Conservation (phyloP, 768 basidiomycete species). For the Hortiboletus flavorubellus region DNA sequence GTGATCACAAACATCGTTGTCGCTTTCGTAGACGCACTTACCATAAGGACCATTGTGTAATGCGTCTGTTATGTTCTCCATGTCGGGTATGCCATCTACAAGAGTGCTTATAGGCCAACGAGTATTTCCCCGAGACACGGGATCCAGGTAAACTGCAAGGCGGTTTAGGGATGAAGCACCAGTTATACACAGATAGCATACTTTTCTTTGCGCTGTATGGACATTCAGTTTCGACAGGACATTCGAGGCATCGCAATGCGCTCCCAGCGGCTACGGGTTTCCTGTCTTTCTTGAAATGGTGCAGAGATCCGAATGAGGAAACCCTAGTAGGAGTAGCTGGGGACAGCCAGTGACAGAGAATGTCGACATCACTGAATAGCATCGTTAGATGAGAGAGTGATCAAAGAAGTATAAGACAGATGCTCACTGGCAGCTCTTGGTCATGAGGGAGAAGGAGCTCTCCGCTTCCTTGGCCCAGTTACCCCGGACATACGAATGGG, state of each 20-base stretch:
- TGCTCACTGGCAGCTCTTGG: constrained; percentile 86
- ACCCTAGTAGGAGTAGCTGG: constrained; percentile 63
- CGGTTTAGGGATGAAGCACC: neutral
- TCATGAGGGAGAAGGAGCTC: constrained; percentile 81
- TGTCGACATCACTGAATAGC: constrained; percentile 70
- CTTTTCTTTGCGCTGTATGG: constrained; percentile 87
- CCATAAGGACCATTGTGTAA: constrained; percentile 74
- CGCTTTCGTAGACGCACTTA: constrained; percentile 77
- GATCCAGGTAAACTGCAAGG: constrained; percentile 72
- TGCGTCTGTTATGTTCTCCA: constrained; percentile 78
- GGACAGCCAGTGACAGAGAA: constrained; percentile 73
- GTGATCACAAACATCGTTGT: constrained; percentile 87
- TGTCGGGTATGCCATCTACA: constrained; percentile 80
- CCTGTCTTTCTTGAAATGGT: constrained; percentile 70
- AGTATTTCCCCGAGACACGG: constrained; percentile 45
- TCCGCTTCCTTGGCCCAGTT: constrained; percentile 70
- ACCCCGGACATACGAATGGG: constrained; percentile 85
- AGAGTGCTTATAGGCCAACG: constrained; percentile 67
- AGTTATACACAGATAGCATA: constrained; percentile 29
- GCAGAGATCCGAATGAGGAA: constrained; percentile 83
- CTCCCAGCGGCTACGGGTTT: constrained; percentile 70
- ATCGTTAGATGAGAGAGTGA: constrained; percentile 1
- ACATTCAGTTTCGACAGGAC: constrained; percentile 67
- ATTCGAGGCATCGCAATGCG: constrained; percentile 74
- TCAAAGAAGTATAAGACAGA: neutral